Conservation (phyloP, 2,329 filamentous ascomycete species). For the Penicillium sp. region DNA sequence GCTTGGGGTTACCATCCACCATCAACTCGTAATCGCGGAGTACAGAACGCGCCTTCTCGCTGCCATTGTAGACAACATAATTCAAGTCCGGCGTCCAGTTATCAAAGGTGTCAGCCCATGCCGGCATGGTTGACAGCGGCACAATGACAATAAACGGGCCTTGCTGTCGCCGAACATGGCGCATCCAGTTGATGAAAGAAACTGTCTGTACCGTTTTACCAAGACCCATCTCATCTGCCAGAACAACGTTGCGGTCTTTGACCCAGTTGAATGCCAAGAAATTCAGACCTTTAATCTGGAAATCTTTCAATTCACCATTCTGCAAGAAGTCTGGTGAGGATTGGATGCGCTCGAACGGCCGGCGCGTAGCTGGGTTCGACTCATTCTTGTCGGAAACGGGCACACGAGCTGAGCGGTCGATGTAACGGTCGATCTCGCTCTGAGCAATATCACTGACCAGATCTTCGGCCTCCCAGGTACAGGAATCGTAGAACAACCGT, state of each 20-base stretch:
- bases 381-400: constrained; percentile 82
- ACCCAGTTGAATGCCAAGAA: constrained; percentile 97
- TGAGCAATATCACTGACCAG: constrained; percentile 81
- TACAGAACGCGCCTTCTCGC: constrained; percentile 80
- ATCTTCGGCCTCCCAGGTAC: constrained; percentile 86
- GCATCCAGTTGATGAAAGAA: constrained; percentile 94
- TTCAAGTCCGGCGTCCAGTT: constrained; percentile 95
- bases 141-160: constrained; percentile 98
- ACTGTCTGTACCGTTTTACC: constrained; percentile 99
- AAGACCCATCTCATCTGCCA: constrained; percentile 98
- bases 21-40: constrained; percentile 91
- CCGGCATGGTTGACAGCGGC: constrained; percentile 93
- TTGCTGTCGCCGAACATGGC: constrained; percentile 85
- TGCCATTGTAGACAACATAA: constrained; percentile 95
- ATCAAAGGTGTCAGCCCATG: constrained; percentile 98
- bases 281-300: constrained; percentile 92
- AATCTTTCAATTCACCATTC: constrained; percentile 83
- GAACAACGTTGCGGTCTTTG: constrained; percentile 89
- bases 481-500: constrained; percentile 88
- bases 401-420: constrained; percentile 80
- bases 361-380: constrained; percentile 74
- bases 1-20: constrained; percentile 81
- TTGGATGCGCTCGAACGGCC: constrained; percentile 73
- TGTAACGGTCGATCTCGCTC: constrained; percentile 86
- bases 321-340: constrained; percentile 85